A percentile compares a stretch with the other conserved stretches of the same genome.
phyloP scores from a whole-genome alignment of 1,139 yeast species.

The Candida sp. region DNA sequence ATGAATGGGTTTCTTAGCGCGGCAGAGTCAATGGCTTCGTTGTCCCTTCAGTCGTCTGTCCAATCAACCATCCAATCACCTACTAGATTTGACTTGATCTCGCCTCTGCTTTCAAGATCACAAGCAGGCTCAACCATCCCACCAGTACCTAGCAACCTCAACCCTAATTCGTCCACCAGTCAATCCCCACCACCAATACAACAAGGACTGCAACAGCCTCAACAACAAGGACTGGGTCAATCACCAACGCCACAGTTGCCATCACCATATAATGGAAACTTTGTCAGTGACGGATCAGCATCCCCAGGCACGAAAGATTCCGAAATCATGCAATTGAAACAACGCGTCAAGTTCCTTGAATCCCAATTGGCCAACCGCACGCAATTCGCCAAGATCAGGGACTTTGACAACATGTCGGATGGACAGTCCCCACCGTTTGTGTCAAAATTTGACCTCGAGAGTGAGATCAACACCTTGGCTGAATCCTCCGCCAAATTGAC shows the following conservation, averaged over 20 bases:
- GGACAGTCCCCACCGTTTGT: constrained; percentile 32
- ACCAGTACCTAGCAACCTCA: constrained; percentile 9
- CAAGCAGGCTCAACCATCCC: constrained; percentile 9
- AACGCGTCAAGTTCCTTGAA: constrained; percentile 24
- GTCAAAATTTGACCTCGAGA: constrained; percentile 35
- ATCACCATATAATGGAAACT: background rate
- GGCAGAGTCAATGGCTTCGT: background rate
- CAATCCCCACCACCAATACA: background rate
- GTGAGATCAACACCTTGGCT: constrained; percentile 39
- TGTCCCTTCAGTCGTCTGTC: background rate
- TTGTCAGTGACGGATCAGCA: constrained; percentile 4
- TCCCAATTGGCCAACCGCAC: constrained; percentile 17
- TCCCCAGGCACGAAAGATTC: constrained; percentile 10
- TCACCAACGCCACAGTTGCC: constrained; percentile 3
- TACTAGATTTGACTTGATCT: background rate
- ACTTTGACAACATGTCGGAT: constrained; percentile 11
- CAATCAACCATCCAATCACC: constrained; percentile 1
- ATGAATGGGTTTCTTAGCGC: background rate
- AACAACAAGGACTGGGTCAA: background rate
- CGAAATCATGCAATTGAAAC: constrained; percentile 21
- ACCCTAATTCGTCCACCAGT: constrained; percentile 5
- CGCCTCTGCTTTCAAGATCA: background rate
- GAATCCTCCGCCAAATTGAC: constrained; percentile 32
- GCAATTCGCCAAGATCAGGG: constrained; percentile 1
- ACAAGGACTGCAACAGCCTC: constrained; percentile 1